Evolutionary conservation across 2,329 filamentous ascomycete genomes (phyloP).

Genomic region (Geosmithia morbida): DNA sequence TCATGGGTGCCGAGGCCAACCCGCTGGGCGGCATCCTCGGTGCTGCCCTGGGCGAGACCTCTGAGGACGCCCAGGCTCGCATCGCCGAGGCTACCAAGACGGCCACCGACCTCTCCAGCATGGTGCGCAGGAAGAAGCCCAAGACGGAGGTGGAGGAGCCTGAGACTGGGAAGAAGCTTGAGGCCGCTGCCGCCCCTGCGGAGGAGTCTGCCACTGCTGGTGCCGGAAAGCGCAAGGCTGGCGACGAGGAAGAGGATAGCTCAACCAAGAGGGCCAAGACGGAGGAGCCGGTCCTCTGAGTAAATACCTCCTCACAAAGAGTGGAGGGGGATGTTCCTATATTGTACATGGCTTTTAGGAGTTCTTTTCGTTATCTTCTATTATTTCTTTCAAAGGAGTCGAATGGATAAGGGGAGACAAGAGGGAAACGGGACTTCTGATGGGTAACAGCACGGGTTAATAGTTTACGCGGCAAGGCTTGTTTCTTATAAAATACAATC

Average conservation of each 20-base stretch:
- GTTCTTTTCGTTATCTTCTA: too few relatives aligned
- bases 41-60: conserved; percentile 44
- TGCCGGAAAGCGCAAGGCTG: conserved; percentile 18
- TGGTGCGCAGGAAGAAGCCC: conserved; percentile 58
- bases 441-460: neutral
- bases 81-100: conserved; percentile 59
- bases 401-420: neutral
- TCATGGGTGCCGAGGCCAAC: conserved; percentile 24
- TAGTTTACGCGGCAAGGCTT: neutral
- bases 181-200: conserved; percentile 3
- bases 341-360: neutral
- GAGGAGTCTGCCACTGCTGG: conserved; percentile 1
- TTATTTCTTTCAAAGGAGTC: neutral
- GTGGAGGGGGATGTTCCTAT: neutral
- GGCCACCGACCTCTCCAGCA: conserved; percentile 59
- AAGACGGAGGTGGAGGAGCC: conserved; percentile 14
- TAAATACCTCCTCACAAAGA: neutral
- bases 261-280: conserved; percentile 21
- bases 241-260: conserved; percentile 12
- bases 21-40: conserved; percentile 46
- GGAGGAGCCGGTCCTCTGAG: conserved; percentile 8
- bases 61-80: conserved; percentile 42
- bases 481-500: neutral
- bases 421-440: neutral
- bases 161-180: conserved; percentile 22